Base-by-base conservation (phyloP, 208 protist genomes). In the Angomonas ambiguus region DNA sequence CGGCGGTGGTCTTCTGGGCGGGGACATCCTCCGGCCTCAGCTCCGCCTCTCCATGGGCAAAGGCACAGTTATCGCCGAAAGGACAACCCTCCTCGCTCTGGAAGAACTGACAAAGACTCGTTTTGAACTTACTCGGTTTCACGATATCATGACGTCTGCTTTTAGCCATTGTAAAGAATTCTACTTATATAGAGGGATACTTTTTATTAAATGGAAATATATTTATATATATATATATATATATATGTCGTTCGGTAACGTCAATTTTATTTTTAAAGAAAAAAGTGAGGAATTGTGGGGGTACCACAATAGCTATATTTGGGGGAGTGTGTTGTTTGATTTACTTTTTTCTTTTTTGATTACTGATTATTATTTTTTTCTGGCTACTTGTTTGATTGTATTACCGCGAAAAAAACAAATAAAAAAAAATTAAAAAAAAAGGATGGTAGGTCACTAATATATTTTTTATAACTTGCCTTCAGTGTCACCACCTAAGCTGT, bases 91-190 rank as follows among this genome's bases (percentile, higher is more conserved):
- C 76, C 11, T 63, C 64, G 27, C 70, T 85, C 16, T 78, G 16
- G 35, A 80, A 91, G 68, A 87, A 94, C 11, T 70, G 77, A 65
- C 85, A 94, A 22, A 94, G 81, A n/a, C 77, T 89, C 57, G 88
- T 92, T 70, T 94, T 94, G 66, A 79, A 91, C 76, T 92, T 94
- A 57, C 83, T 89, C 35, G 82, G 74, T 64, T 94, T 94, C 24
- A 92, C 88, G 51, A 88, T 90, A 68, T 91, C 84, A 68, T 88
- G 87, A 28, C 76, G 79, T 2, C 82, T 62, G 45, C 79, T 86
- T 33, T 82, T 82, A 4, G 67, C 74, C 82, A 89, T 92, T 18
- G 49, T 5, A 8, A 27, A 8, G 16, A 5, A 20, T 56, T 56
- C 16, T 27, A 8, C 8, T 11, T 30, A 56, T 56, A 48, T 48